phyloP scores from a whole-genome alignment of 73 alveolate genomes.

The Blepharisma stoltei region DNA sequence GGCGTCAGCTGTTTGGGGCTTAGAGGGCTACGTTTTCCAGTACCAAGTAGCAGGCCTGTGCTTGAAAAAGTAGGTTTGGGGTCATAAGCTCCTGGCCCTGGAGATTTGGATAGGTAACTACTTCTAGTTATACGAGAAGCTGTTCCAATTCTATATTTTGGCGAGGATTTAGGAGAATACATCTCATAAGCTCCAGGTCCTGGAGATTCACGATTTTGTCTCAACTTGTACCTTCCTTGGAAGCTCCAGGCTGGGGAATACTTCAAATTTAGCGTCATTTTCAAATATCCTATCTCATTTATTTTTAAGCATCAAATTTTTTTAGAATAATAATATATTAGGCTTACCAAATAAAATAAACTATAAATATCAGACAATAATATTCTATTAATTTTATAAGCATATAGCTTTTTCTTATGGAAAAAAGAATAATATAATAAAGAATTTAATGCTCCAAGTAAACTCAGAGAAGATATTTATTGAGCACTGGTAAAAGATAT shows the following conservation, averaged over 20 bases:
- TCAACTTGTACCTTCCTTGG: no score
- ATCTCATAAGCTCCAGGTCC: constrained; percentile 25
- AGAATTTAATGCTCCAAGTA: not conserved
- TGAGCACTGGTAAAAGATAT: constrained; percentile 29
- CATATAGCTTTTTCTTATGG: no score
- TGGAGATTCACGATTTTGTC: not conserved
- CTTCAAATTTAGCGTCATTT: no score
- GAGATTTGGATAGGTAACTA: not conserved
- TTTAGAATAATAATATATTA: no score
- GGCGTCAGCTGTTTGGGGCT: not conserved
- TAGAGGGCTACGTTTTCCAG: not conserved
- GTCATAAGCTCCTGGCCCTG: constrained; percentile 28
- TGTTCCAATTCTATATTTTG: constrained; percentile 9
- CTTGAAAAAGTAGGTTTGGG: not conserved
- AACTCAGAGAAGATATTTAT: constrained; percentile 20
- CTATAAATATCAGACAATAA: no score
- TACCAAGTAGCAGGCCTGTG: not conserved
- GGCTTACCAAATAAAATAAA: no score
- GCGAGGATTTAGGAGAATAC: not conserved
- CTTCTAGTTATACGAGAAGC: not conserved
- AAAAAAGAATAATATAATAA: no score
- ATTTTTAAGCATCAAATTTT: no score
- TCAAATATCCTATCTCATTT: no score
- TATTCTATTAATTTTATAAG: no score
- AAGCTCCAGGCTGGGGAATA: no score